Conservation (phyloP, 768 basidiomycete genomes). For the Pisolithus microcarpus region DNA sequence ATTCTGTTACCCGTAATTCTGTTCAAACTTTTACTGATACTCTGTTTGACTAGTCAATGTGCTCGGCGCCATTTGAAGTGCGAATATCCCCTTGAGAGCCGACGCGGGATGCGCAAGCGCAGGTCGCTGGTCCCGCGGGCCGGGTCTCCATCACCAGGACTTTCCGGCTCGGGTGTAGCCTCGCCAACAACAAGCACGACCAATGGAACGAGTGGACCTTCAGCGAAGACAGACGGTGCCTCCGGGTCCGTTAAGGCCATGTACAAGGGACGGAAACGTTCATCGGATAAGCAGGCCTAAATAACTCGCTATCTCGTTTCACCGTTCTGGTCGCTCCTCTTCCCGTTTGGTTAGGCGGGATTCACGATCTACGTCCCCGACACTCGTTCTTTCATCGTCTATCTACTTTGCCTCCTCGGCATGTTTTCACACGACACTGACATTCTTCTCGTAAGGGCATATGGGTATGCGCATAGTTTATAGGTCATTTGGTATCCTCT, state of each 20-base stretch:
- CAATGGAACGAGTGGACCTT: not conserved
- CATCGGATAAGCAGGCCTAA: not conserved
- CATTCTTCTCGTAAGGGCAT: not conserved
- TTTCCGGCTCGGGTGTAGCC: not conserved
- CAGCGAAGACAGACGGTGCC: not conserved
- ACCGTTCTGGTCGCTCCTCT: not conserved
- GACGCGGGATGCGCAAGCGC: conserved; percentile 56
- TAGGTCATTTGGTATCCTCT: not conserved
- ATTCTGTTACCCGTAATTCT: not conserved
- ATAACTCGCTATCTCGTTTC: too few relatives aligned
- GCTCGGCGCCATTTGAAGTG: conserved; percentile 61
- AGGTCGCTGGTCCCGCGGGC: conserved; percentile 28
- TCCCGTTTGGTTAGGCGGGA: not conserved
- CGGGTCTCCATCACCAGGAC: conserved; percentile 15
- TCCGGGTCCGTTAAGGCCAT: not conserved
- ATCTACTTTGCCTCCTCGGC: not conserved
- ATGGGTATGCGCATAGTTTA: not conserved
- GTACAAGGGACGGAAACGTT: not conserved
- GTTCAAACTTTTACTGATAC: conserved; percentile 14
- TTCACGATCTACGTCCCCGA: not conserved
- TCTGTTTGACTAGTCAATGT: conserved; percentile 51
- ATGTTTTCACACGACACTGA: not conserved
- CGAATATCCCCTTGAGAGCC: conserved; percentile 64
- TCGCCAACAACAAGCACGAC: not conserved
- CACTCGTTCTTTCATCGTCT: not conserved